These are phyloP conservation scores for Leccinum broughii DNA, from an alignment of 768 basidiomycete species.

Conservation along the genomic window DNA sequence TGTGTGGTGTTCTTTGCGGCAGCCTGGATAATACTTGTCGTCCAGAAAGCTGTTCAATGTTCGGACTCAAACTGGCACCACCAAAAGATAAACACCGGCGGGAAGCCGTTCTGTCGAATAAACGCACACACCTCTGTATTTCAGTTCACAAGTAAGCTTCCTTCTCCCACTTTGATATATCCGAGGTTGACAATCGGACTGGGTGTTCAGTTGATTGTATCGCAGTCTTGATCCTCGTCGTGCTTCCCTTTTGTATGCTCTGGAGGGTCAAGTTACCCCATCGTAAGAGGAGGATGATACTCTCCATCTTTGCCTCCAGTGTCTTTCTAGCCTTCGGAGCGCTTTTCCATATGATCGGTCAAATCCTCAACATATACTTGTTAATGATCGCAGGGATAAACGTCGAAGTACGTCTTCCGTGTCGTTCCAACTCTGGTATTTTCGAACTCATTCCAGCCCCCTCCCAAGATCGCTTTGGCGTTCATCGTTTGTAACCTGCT, in stretches of 20 bases:
- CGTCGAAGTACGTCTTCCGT: conserved; percentile 15
- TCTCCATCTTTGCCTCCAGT: conserved; percentile 23
- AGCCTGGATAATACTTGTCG: conserved; percentile 9
- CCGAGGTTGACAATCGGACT: background rate
- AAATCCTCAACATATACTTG: conserved; percentile 6
- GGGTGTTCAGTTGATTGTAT: conserved; percentile 19
- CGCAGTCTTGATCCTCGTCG: conserved; percentile 16
- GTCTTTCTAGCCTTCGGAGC: conserved; percentile 16
- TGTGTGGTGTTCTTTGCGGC: conserved; percentile 9
- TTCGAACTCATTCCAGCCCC: background rate
- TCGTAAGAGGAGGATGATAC: conserved; percentile 26
- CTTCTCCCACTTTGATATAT: background rate
- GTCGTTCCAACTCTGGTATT: background rate
- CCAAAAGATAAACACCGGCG: background rate
- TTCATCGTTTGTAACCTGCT: conserved; percentile 25
- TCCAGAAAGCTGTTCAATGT: conserved; percentile 12
- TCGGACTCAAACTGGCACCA: conserved; percentile 14
- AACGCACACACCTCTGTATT: conserved; percentile 7
- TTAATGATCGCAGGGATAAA: conserved; percentile 15
- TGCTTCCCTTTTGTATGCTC: conserved; percentile 21
- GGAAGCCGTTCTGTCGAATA: conserved; percentile 15
- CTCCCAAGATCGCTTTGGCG: conserved; percentile 16
- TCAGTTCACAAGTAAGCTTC: conserved; percentile 17
- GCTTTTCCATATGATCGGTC: conserved; percentile 17
- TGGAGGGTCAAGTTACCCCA: conserved; percentile 24